These are phyloP conservation scores for Meripilus lineatus DNA, from an alignment of 1,284 basidiomycete genomes.

Conservation along the genomic window DNA sequence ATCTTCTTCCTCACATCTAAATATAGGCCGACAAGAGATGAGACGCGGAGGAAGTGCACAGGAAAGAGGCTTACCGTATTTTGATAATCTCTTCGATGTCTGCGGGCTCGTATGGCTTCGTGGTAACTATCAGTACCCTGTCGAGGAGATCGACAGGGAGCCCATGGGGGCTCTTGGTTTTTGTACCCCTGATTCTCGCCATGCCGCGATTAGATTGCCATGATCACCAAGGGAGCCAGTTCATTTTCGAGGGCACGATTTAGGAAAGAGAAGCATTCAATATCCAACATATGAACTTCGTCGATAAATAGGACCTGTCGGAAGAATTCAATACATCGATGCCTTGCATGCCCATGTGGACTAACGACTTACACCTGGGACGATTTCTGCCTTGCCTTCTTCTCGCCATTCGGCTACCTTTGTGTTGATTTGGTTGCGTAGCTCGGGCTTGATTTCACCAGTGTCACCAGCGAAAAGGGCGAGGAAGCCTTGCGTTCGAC, in stretches of 20 bases:
- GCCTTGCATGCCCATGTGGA: neutral
- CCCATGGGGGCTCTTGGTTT: constrained; percentile 91
- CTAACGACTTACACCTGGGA: constrained; percentile 77
- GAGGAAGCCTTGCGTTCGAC: constrained; percentile 89
- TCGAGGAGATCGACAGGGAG: constrained; percentile 94
- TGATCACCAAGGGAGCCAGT: constrained; percentile 92
- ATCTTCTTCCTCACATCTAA: constrained; percentile 93
- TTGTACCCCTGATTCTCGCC: constrained; percentile 92
- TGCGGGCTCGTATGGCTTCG: constrained; percentile 80
- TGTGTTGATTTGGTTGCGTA: constrained; percentile 94
- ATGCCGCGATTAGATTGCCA: constrained; percentile 98
- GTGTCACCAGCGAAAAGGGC: constrained; percentile 86
- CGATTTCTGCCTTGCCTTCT: constrained; percentile 97
- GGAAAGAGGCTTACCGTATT: constrained; percentile 83
- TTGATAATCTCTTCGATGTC: constrained; percentile 91
- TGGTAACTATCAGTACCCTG: constrained; percentile 93
- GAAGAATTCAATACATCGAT: neutral
- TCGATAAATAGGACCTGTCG: constrained; percentile 84
- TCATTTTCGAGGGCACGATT: constrained; percentile 95
- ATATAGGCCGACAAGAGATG: neutral
- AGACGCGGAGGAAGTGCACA: neutral
- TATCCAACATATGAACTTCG: constrained; percentile 99
- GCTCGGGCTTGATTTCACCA: constrained; percentile 97
- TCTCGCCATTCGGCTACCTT: constrained; percentile 98
- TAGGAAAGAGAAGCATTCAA: constrained; percentile 98